Conservation (phyloP, 2,329 filamentous ascomycete genomes). For the Colletotrichum ledebouriae region DNA sequence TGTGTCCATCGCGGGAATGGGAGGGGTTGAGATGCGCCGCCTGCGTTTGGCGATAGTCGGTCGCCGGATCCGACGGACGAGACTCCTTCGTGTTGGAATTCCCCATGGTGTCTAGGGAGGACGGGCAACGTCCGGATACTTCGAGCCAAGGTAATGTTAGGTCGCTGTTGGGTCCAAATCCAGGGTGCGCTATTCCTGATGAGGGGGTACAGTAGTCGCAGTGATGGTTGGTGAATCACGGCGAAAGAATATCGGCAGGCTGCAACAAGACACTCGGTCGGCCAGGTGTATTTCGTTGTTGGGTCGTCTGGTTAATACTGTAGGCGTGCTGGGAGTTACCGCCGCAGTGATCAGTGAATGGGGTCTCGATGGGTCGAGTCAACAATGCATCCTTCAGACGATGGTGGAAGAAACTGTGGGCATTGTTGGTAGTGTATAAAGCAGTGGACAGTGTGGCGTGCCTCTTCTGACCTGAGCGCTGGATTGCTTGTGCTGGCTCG, state of each 20-base stretch:
- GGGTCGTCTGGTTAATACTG: conserved; percentile 18
- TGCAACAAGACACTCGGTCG: background rate
- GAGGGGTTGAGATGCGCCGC: conserved; percentile 32
- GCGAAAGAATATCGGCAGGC: background rate
- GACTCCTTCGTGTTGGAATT: conserved; percentile 58
- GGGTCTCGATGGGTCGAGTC: conserved; percentile 25
- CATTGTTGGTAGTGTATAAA: conserved; percentile 26
- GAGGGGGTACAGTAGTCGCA: background rate
- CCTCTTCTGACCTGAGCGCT: background rate
- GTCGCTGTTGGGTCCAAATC: background rate
- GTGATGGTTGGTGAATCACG: background rate
- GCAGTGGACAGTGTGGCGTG: background rate
- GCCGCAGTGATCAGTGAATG: conserved; percentile 9
- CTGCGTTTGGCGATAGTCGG: conserved; percentile 38
- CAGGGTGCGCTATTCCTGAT: too few species aligned
- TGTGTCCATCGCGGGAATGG: conserved; percentile 16
- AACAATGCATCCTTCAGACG: conserved; percentile 41
- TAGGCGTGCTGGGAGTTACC: background rate
- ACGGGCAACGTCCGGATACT: background rate
- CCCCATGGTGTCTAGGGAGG: conserved; percentile 50
- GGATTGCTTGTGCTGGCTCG: conserved; percentile 1
- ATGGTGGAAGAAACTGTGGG: conserved; percentile 9
- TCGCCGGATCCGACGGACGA: conserved; percentile 45
- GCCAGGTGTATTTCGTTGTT: background rate
- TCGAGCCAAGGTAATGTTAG: background rate